Percentiles rank a stretch among this genome's conserved stretches.
Conservation (phyloP, 2,329 filamentous ascomycete genomes). For the Phialemonium atrogriseum region DNA sequence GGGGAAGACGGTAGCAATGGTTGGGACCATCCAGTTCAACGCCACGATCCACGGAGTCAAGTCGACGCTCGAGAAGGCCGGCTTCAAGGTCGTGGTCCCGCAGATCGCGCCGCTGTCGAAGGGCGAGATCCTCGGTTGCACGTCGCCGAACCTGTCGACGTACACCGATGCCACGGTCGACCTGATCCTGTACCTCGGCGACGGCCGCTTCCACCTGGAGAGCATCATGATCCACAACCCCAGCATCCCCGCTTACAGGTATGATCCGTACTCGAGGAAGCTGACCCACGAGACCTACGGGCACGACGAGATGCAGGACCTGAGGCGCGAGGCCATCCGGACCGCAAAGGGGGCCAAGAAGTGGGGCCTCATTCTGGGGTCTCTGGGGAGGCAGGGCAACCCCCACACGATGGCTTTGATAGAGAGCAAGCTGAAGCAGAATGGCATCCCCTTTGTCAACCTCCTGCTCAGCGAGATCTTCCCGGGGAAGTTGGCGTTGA, state of each 20-base stretch:
- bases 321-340: conserved; percentile 69
- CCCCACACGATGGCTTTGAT: conserved; percentile 86
- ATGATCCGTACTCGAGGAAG: conserved; percentile 90
- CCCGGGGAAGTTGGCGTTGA: conserved; percentile 87
- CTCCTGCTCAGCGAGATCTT: conserved; percentile 91
- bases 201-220: conserved; percentile 92
- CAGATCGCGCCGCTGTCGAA: conserved; percentile 90
- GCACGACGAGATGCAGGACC: conserved; percentile 79
- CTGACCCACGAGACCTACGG: conserved; percentile 88
- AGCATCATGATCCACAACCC: conserved; percentile 99
- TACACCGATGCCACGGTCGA: conserved; percentile 43
- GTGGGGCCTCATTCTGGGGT: conserved; percentile 93
- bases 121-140: conserved; percentile 96
- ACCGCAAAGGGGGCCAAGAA: conserved; percentile 70
- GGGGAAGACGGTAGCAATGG: conserved; percentile 82
- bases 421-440: conserved; percentile 62
- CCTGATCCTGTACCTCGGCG: conserved; percentile 79
- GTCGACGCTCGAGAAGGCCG: conserved; percentile 68
- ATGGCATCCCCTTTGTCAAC: conserved; percentile 75
- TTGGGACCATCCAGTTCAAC: conserved; percentile 98
- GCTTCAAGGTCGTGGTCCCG: conserved; percentile 78
- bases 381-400: conserved; percentile 89
- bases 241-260: conserved; percentile 79
- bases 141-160: conserved; percentile 54
- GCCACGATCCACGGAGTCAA: conserved; percentile 85